Evolutionary conservation across 2,329 filamentous ascomycete species (phyloP), one percentile per base, ranked within the genome.

Genomic region (Pezizomycotina sp.): DNA sequence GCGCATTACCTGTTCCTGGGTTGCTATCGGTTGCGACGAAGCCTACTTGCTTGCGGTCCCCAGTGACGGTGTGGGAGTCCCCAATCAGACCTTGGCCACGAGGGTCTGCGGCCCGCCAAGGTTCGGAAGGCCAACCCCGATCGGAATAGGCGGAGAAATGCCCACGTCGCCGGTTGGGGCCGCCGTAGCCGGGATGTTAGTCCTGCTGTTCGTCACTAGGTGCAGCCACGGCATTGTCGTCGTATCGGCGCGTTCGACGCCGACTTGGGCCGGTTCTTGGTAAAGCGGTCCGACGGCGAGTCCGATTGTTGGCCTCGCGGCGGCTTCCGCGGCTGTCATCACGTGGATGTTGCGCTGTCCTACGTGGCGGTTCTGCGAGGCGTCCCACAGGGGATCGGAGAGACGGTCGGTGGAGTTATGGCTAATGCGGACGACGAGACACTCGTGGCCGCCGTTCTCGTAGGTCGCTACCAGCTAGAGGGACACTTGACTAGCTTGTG

Each of bases 11-110:
- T 18, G 13, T 10, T 22, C 30, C 30, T 12, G 30, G 30, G 25
- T 33, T 33, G n/a, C 30, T 24, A 22, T 33, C 30, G 4, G 30
- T 24, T 22, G 20, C 20, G 30, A 33, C 30, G n/a, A 31, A 24
- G 23, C 30, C 30, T n/a, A 33, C 18, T 22, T 33, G 14, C 30
- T 15, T 23, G 7, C 25, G 18, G 7, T 31, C 29, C 14, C 29
- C 29, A 19, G 29, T 18, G 4, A 31, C 29, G 9, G 18, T 20
- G 18, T 31, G 29, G n/a, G 29, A 7, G 16, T 31, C 29, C 6
- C 29, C 29, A 8, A 31, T 31, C 9, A 31, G 9, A 10, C 29
- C 29, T 21, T 16, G 18, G n/a, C 20, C 30, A 8, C 30, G 23
- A 9, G 20, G 20, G 16, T 33, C 25, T 13, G 20, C 30, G 7